Base-by-base conservation (phyloP, 257 asterid genomes). In the Oldenlandia corymbosa region DNA sequence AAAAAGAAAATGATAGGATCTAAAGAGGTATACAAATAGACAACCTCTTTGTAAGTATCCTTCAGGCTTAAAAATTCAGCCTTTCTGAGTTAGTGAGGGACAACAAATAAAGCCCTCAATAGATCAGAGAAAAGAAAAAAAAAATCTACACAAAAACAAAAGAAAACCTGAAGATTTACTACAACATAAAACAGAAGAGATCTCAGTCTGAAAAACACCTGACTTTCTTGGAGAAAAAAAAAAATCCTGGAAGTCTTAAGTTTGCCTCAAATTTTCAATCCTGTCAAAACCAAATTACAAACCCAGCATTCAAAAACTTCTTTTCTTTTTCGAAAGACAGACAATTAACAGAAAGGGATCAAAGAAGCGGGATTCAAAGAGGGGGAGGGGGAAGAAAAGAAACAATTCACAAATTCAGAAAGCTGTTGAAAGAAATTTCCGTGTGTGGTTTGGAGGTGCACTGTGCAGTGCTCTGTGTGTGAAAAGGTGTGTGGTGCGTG, bases 121-220 rank as follows among this genome's bases (percentile, higher is more conserved):
- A 50, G 39, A 45, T n/a, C n/a, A n/a, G n/a, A n/a, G n/a, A n/a
- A n/a, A n/a, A n/a, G n/a, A n/a, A n/a, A n/a, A n/a, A n/a, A n/a
- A n/a, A n/a, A n/a, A n/a, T n/a, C n/a, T n/a, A n/a, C n/a, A 51
- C 10, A 1, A 23, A 58, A 67, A 48, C 3, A 24, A 34, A 32
- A 1, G 5, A 24, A 57, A 1, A 10, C 1, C 24, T 46, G 12
- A 39, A 12, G 36, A 46, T n/a, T 55, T 36, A 30, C 68, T 28
- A 2, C 36, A 69, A n/a, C n/a, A 20, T 69, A 31, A 55, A 58
- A 18, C 27, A 34, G 55, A 42, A 10, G 30, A 52, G 94, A 83
- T 83, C 89, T 73, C 85, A 68, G 75, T 75, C 95, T 85, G 94
- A 79, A 86, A n/a, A 89, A 85, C 95, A 83, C 89, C 87, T 81